phyloP scores from a whole-genome alignment of 768 basidiomycete species.

The Tylopilus plumbeoviolaceoides region DNA sequence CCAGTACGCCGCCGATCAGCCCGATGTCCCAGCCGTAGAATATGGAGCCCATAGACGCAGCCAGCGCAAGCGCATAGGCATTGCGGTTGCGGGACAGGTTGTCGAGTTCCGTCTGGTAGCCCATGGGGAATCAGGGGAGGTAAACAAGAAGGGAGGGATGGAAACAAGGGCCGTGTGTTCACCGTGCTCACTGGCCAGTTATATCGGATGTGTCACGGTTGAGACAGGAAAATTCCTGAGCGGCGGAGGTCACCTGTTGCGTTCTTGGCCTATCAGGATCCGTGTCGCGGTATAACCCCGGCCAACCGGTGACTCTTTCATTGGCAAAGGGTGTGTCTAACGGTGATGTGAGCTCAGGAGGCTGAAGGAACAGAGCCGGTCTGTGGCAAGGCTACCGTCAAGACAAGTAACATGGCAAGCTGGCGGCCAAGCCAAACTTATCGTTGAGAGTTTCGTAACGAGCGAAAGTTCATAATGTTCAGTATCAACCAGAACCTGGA shows the following conservation, averaged over 20 bases:
- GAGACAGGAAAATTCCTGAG: background rate
- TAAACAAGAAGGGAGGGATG: background rate
- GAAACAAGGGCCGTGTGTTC: background rate
- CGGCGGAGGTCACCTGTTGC: background rate
- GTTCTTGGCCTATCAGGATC: background rate
- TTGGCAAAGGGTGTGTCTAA: too few relatives aligned
- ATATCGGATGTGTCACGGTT: background rate
- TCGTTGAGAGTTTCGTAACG: background rate
- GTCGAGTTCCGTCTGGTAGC: conserved; percentile 22
- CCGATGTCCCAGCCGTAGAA: conserved; percentile 50
- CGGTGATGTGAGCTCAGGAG: background rate
- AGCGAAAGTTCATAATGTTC: background rate
- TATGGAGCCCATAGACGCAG: conserved; percentile 45
- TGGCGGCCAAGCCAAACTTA: background rate
- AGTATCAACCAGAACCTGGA: background rate
- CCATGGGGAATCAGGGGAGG: conserved; percentile 15
- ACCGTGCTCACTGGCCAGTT: background rate
- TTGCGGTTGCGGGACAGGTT: conserved; percentile 35
- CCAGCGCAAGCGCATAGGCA: conserved; percentile 42
- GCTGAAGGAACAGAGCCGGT: background rate
- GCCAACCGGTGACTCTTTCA: background rate
- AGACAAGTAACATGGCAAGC: background rate
- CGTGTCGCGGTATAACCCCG: background rate
- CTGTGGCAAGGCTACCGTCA: background rate
- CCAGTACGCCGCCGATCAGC: conserved; percentile 47